phyloP scores from a whole-genome alignment of 2,329 filamentous ascomycete species.

The Verticillium albo-atrum region DNA sequence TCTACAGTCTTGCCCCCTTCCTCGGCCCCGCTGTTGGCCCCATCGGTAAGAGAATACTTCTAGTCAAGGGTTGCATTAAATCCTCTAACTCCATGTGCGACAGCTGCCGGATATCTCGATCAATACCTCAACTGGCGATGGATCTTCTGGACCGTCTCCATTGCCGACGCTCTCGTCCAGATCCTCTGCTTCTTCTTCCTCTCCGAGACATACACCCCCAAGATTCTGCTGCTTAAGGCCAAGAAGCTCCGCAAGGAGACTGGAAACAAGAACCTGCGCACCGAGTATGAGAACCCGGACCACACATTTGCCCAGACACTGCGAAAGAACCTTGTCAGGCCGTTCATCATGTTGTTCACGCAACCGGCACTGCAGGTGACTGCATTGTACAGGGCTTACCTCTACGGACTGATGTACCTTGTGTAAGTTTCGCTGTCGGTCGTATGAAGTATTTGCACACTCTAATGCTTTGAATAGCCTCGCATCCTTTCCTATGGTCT shows the following conservation, averaged over 20 bases:
- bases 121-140: slow-evolving; percentile 36
- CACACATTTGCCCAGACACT: slow-evolving; percentile 18
- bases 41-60: slow-evolving; percentile 18
- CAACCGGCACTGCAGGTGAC: slow-evolving; percentile 48
- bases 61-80: no score
- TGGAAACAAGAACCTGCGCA: slow-evolving; percentile 20
- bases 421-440: slow-evolving; percentile 21
- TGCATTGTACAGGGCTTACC: slow-evolving; percentile 41
- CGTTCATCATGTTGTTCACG: slow-evolving; percentile 42
- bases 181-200: slow-evolving; percentile 30
- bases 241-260: slow-evolving; percentile 20
- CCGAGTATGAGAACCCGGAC: slow-evolving; percentile 21
- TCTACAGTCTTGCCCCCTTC: slow-evolving; percentile 35
- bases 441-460: neutral
- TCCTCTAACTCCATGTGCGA: neutral
- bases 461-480: slow-evolving; percentile 20
- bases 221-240: slow-evolving; percentile 22
- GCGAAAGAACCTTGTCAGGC: slow-evolving; percentile 32
- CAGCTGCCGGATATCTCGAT: slow-evolving; percentile 33
- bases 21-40: slow-evolving; percentile 37
- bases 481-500: slow-evolving; percentile 48
- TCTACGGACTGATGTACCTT: slow-evolving; percentile 52
- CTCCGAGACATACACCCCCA: slow-evolving; percentile 32
- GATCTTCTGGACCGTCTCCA: slow-evolving; percentile 37
- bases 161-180: slow-evolving; percentile 28